A percentile compares a stretch with the other conserved stretches of the same genome.
These are phyloP conservation scores for Moricandia arvensis DNA, from an alignment of 345 rosid genomes.

Conservation along the genomic window DNA sequence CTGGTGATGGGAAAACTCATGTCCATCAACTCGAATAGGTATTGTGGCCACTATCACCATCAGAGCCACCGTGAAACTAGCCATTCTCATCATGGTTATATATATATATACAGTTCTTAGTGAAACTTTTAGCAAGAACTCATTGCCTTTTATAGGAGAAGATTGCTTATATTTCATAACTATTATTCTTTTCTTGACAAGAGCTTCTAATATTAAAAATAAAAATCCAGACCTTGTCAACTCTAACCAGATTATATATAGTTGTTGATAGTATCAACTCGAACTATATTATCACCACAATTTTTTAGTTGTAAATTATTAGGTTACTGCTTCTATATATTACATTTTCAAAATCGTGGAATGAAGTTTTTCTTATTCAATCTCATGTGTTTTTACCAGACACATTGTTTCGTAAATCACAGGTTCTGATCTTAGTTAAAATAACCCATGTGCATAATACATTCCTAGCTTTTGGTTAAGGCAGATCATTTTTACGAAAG, in stretches of 20 bases:
- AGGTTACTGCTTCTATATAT: neutral
- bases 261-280: neutral
- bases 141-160: slow-evolving; percentile 18
- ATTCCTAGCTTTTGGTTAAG: neutral
- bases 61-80: slow-evolving; percentile 9
- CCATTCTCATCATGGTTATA: slow-evolving; percentile 1
- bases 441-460: neutral
- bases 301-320: neutral
- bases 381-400: neutral
- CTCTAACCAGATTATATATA: neutral
- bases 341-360: neutral
- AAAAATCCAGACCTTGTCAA: neutral
- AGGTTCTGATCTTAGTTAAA: neutral
- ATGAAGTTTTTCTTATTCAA: neutral
- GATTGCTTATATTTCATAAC: neutral
- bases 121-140: neutral
- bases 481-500: neutral
- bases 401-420: neutral
- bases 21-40: slow-evolving; percentile 2
- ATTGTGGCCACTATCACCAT: neutral
- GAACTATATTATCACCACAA: neutral
- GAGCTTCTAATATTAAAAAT: neutral
- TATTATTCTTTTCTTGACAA: neutral
- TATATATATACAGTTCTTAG: neutral
- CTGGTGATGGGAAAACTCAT: neutral